A percentile compares a stretch with the other conserved stretches of the same genome.
Evolutionary conservation across 78 protist genomes (phyloP).

Genomic region (Creolimax fragrantissima): DNA sequence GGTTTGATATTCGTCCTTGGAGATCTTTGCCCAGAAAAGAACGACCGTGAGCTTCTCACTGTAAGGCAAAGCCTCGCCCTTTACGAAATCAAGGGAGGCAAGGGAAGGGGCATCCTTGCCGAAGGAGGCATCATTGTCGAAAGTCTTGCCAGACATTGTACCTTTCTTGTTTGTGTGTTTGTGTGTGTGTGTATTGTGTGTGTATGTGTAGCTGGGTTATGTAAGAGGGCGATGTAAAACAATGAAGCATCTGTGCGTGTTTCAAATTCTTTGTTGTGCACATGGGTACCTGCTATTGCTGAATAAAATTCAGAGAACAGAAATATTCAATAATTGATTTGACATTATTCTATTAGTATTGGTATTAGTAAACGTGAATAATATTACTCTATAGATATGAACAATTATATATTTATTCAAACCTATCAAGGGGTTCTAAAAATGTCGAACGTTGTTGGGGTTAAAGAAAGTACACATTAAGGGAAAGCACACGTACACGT

Average conservation of each 20-base stretch:
- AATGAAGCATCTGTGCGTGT: too few species aligned
- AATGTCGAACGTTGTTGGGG: too few species aligned
- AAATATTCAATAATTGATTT: too few species aligned
- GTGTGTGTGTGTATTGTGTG: neutral
- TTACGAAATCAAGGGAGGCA: neutral
- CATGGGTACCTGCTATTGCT: neutral
- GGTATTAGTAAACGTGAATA: too few species aligned
- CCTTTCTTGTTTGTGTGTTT: neutral
- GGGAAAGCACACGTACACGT: too few species aligned
- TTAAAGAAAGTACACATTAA: too few species aligned
- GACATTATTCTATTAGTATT: too few species aligned
- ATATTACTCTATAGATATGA: too few species aligned
- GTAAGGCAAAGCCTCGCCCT: neutral
- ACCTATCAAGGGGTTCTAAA: too few species aligned
- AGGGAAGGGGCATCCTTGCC: conserved; percentile 13
- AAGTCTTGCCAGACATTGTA: neutral
- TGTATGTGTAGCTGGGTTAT: neutral
- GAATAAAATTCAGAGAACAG: neutral
- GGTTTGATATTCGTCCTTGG: conserved; percentile 15
- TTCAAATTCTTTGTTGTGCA: neutral
- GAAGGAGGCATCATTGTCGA: neutral
- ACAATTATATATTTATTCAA: too few species aligned
- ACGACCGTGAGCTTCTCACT: neutral
- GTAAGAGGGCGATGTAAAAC: too few species aligned
- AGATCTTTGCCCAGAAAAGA: conserved; percentile 24